A percentile compares a stretch with the other conserved stretches of the same genome.
phyloP scores from a whole-genome alignment of 345 rosid genomes.

The Eucalyptus caleyi region DNA sequence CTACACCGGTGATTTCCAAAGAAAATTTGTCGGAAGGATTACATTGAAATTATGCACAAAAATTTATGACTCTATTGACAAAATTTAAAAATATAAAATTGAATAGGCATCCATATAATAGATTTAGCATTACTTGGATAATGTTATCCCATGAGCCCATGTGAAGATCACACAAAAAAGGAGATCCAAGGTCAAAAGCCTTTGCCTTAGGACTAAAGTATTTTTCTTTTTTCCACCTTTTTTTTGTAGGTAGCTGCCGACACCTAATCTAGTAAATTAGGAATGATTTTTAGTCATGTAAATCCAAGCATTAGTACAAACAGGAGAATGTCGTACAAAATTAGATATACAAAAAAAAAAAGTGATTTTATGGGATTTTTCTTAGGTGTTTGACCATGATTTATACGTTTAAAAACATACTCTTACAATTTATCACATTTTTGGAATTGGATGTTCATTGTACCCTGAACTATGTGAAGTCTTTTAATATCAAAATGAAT shows the following conservation, averaged over 20 bases:
- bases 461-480: neutral
- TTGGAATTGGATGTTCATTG: neutral
- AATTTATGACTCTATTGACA: fast-evolving
- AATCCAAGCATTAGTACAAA: neutral
- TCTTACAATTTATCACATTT: neutral
- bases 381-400: neutral
- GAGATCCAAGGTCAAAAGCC: neutral
- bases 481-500: no score
- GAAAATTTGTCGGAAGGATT: fast-evolving
- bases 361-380: neutral
- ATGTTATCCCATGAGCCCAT: neutral
- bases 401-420: neutral
- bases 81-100: neutral
- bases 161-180: neutral
- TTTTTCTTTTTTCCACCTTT: neutral
- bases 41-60: neutral
- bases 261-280: neutral
- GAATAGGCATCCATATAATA: neutral
- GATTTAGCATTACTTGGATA: neutral
- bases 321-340: neutral
- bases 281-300: neutral
- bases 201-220: neutral
- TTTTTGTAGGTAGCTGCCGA: neutral
- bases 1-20: fast-evolving
- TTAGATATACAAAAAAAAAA: neutral